phyloP scores from a whole-genome alignment of 257 asterid species.

The Rauvolfia tetraphylla region DNA sequence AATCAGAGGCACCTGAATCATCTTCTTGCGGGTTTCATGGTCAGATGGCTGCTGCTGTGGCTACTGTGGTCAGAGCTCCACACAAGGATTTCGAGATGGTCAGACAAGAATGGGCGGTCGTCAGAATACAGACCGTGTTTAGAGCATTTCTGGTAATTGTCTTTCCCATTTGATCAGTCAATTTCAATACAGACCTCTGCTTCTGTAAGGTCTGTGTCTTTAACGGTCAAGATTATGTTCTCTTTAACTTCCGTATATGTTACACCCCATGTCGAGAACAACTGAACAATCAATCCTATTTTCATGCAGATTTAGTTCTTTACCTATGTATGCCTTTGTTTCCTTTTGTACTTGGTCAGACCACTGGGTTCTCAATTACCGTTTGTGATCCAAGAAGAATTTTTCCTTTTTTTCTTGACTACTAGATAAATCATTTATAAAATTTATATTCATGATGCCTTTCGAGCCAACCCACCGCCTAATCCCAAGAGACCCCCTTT shows the following conservation, averaged over 20 bases:
- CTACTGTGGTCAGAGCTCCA: slow-evolving; percentile 73
- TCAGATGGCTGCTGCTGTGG: slow-evolving; percentile 77
- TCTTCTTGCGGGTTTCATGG: not conserved
- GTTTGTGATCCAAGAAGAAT: not conserved
- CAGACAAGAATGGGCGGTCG: slow-evolving; percentile 84
- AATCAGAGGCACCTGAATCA: slow-evolving; percentile 45
- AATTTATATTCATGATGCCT: too few species aligned
- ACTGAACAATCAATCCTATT: not conserved
- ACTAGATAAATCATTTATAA: too few species aligned
- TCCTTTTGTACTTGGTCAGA: not conserved
- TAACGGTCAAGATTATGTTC: not conserved
- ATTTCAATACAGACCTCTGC: not conserved
- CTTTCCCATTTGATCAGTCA: not conserved
- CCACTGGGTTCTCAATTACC: not conserved
- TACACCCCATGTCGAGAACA: not conserved
- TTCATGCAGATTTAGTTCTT: not conserved
- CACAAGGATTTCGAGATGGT: slow-evolving; percentile 68
- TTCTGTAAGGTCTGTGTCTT: not conserved
- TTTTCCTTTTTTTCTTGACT: too few species aligned
- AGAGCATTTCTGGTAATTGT: slow-evolving; percentile 73
- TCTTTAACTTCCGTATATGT: not conserved
- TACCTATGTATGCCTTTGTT: too few species aligned
- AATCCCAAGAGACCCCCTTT: too few species aligned
- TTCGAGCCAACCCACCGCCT: too few species aligned
- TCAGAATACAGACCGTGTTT: slow-evolving; percentile 74